Percentiles rank a stretch among this genome's conserved stretches.
phyloP scores from a whole-genome alignment of 495 filamentous ascomycete species.

The Pseudotulostoma volvatum region DNA sequence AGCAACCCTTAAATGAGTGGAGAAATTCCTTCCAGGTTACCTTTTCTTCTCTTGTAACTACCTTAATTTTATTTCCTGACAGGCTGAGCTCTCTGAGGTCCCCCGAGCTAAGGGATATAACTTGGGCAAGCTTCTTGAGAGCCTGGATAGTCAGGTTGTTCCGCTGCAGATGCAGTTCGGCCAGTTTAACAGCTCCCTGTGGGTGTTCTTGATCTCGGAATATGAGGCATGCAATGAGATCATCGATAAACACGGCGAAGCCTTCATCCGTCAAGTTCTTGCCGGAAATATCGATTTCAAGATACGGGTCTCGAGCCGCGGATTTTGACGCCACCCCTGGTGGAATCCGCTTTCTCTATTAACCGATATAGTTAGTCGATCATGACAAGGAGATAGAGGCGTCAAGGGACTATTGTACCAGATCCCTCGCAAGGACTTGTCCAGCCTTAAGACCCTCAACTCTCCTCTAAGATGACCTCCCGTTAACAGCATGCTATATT shows the following conservation, averaged over 20 bases:
- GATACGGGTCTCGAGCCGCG: slow-evolving; percentile 18
- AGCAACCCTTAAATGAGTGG: slow-evolving; percentile 25
- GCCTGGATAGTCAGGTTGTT: slow-evolving; percentile 24
- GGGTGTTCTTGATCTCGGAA: slow-evolving; percentile 15
- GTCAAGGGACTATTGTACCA: slow-evolving; percentile 17
- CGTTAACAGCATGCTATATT: no score
- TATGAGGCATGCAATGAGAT: slow-evolving; percentile 20
- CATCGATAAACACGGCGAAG: slow-evolving; percentile 22
- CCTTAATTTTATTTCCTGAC: slow-evolving; percentile 26
- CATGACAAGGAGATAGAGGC: background rate
- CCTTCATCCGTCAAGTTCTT: slow-evolving; percentile 30
- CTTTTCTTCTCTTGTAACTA: slow-evolving; percentile 18
- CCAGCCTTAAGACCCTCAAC: slow-evolving; percentile 29
- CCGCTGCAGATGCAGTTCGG: slow-evolving; percentile 28
- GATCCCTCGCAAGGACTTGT: slow-evolving; percentile 26
- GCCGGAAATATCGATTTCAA: slow-evolving; percentile 31
- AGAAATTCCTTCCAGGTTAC: slow-evolving; percentile 29
- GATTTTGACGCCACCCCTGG: slow-evolving; percentile 16
- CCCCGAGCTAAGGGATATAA: slow-evolving; percentile 20
- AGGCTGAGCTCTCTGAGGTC: slow-evolving; percentile 33
- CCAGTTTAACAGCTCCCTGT: slow-evolving; percentile 19
- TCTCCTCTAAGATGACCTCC: slow-evolving; percentile 25
- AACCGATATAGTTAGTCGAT: background rate
- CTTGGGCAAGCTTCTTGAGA: slow-evolving; percentile 20
- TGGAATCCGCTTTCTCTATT: slow-evolving; percentile 24